Evolutionary conservation across 805 yeast species (phyloP).

Genomic region (Ogataea paraovalis): DNA sequence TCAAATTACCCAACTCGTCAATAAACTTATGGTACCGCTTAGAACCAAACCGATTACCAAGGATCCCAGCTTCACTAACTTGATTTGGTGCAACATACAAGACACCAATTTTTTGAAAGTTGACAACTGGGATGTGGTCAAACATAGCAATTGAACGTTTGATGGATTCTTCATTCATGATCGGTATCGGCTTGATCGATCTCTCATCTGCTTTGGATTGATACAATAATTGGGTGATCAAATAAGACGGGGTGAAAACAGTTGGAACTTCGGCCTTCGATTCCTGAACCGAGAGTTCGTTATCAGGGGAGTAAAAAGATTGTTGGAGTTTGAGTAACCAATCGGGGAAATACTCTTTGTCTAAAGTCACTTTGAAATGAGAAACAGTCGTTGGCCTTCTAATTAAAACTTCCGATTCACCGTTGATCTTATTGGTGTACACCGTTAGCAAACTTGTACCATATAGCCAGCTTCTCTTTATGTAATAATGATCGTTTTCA

Average conservation of each 20-base stretch:
- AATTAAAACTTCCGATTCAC: conserved; percentile 47
- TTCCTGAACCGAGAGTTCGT: not conserved
- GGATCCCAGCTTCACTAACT: conserved; percentile 55
- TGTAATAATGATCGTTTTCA: conserved; percentile 21
- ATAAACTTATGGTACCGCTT: conserved; percentile 56
- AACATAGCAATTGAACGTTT: conserved; percentile 55
- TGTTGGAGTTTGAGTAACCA: conserved; percentile 14
- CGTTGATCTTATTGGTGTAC: conserved; percentile 47
- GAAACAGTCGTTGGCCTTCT: conserved; percentile 68
- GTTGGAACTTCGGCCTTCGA: not conserved
- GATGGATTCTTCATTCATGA: conserved; percentile 32
- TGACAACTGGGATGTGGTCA: conserved; percentile 75
- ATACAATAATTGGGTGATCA: conserved; percentile 17
- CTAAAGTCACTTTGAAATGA: conserved; percentile 41
- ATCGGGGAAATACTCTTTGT: conserved; percentile 34
- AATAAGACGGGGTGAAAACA: conserved; percentile 20
- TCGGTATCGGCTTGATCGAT: conserved; percentile 16
- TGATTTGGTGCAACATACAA: conserved; percentile 72
- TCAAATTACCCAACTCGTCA: conserved; percentile 52
- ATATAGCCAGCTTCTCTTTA: conserved; percentile 49
- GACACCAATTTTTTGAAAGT: conserved; percentile 74
- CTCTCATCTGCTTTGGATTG: conserved; percentile 8
- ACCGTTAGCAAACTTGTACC: conserved; percentile 57
- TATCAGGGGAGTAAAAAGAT: not conserved
- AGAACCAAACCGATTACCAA: conserved; percentile 65